Conservation (phyloP, 2,329 filamentous ascomycete genomes). For the Acrocalymma vagum region DNA sequence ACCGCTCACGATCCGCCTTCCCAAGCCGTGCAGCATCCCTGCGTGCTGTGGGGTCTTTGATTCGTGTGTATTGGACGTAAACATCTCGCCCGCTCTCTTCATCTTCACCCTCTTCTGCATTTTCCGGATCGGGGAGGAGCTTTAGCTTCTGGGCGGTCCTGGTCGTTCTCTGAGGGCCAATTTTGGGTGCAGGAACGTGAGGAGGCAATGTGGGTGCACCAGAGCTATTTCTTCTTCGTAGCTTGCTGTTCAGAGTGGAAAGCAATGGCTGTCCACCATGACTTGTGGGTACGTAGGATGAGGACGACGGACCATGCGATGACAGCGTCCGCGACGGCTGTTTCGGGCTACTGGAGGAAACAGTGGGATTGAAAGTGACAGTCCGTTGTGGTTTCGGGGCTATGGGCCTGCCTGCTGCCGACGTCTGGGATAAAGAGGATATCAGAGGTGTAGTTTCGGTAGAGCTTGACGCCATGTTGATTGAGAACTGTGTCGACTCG, state of each 20-base stretch:
- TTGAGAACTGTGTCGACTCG: neutral
- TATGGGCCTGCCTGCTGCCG: slow-evolving; percentile 24
- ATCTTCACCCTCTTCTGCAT: slow-evolving; percentile 77
- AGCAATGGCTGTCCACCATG: slow-evolving; percentile 60
- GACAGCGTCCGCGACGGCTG: slow-evolving; percentile 43
- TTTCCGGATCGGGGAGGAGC: slow-evolving; percentile 89
- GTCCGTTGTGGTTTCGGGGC: slow-evolving; percentile 61
- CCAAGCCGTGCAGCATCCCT: slow-evolving; percentile 91
- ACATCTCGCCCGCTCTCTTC: slow-evolving; percentile 95
- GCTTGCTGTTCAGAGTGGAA: slow-evolving; percentile 84
- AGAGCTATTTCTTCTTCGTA: slow-evolving; percentile 86
- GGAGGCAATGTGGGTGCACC: slow-evolving; percentile 64
- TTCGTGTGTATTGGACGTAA: slow-evolving; percentile 96
- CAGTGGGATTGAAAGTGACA: slow-evolving; percentile 78
- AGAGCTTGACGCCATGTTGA: slow-evolving; percentile 44
- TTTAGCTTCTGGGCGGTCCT: slow-evolving; percentile 98
- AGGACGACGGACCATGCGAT: slow-evolving; percentile 35
- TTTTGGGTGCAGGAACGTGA: slow-evolving; percentile 67
- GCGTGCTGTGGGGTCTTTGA: slow-evolving; percentile 93
- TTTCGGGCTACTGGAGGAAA: slow-evolving; percentile 54
- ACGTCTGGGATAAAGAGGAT: slow-evolving; percentile 40
- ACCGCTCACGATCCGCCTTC: slow-evolving; percentile 86
- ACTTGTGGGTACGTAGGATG: slow-evolving; percentile 41
- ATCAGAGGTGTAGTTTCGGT: slow-evolving; percentile 49
- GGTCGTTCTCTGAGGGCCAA: slow-evolving; percentile 92